These are phyloP conservation scores for Trypanosoma caninum DNA, from an alignment of 208 protist species.

Conservation along the genomic window DNA sequence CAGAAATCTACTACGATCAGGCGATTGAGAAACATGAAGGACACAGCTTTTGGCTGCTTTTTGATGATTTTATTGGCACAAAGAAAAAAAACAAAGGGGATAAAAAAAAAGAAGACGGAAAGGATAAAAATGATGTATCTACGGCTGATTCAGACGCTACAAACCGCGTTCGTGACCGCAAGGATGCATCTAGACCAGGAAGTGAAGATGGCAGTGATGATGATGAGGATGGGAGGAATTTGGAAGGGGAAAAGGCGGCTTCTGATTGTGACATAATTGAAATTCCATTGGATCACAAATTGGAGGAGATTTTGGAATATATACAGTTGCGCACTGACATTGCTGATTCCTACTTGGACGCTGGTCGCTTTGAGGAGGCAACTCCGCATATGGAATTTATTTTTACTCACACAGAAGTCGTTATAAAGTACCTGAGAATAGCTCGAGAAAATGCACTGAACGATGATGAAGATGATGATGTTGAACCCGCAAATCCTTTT, in stretches of 20 bases:
- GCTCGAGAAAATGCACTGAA: neutral
- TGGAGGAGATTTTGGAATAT: slow-evolving; percentile 29
- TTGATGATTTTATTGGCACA: slow-evolving; percentile 15
- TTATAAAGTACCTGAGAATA: slow-evolving; percentile 1
- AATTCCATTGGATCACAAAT: slow-evolving; percentile 32
- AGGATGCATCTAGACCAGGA: neutral
- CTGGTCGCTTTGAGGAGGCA: slow-evolving; percentile 14
- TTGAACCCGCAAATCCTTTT: slow-evolving; percentile 1
- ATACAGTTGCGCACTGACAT: slow-evolving; percentile 29
- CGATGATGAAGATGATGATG: neutral
- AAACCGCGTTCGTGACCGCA: too few species aligned
- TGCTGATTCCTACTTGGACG: slow-evolving; percentile 26
- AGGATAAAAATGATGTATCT: slow-evolving; percentile 1
- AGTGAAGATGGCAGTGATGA: neutral
- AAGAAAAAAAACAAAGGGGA: neutral
- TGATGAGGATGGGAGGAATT: neutral
- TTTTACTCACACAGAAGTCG: slow-evolving; percentile 5
- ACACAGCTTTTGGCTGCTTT: slow-evolving; percentile 25
- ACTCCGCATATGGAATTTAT: slow-evolving; percentile 15
- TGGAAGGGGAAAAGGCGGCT: slow-evolving; percentile 1
- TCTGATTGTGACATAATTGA: slow-evolving; percentile 7
- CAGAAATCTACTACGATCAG: slow-evolving; percentile 44
- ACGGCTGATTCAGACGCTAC: too few species aligned
- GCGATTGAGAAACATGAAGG: slow-evolving; percentile 37
- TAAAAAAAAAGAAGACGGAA: slow-evolving; percentile 16